Conservation (phyloP, 306 rosid species). For the Vigna nakashimae region DNA sequence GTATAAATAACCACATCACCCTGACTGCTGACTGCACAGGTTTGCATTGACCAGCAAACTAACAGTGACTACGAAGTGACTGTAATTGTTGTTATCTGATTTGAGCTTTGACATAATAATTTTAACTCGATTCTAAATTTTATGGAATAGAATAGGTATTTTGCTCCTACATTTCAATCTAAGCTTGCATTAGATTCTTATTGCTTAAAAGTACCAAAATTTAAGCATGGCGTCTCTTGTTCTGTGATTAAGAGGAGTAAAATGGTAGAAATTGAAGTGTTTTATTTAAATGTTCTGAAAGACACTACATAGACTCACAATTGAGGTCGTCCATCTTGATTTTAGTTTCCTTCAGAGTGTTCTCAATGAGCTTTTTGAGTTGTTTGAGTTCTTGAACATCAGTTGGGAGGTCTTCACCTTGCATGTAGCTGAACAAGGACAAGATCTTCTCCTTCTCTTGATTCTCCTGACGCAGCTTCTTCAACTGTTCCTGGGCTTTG, state of each 20-base stretch:
- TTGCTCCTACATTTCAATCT: background rate
- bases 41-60: too few relatives aligned
- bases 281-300: conserved; percentile 2
- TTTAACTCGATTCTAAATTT: background rate
- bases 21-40: too few relatives aligned
- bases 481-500: conserved; percentile 35
- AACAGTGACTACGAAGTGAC: too few relatives aligned
- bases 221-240: conserved; percentile 7
- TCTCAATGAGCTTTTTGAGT: conserved; percentile 44
- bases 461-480: conserved; percentile 35
- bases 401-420: conserved; percentile 28
- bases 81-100: too few relatives aligned
- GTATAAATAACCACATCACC: too few relatives aligned
- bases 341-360: conserved; percentile 35
- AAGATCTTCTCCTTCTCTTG: conserved; percentile 31
- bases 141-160: background rate
- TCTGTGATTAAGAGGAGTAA: background rate
- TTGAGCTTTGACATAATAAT: too few relatives aligned
- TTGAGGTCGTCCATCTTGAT: background rate
- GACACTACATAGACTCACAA: background rate
- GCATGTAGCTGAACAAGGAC: conserved; percentile 42
- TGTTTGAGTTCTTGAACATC: conserved; percentile 43
- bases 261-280: background rate
- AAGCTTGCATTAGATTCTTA: background rate
- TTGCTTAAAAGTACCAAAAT: background rate